Evolutionary conservation across 768 basidiomycete genomes (phyloP), one percentile per base, ranked within the genome.

Genomic region (Rhodotorula diobovata): DNA sequence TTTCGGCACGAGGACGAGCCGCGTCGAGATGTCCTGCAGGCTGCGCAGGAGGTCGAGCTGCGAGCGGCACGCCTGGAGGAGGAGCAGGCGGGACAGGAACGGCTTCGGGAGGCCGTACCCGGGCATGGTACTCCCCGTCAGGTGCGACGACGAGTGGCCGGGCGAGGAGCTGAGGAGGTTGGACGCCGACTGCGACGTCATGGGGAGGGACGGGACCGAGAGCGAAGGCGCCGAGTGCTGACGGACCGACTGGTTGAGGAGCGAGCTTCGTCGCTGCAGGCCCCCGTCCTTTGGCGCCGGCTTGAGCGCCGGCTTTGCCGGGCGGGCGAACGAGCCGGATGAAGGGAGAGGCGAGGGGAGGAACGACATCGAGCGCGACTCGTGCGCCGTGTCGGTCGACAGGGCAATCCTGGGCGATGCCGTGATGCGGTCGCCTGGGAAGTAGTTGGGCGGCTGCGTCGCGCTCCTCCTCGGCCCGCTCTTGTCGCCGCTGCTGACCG

Each of bases 11-110:
- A 96, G 88, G 60, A 99, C 82, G 48, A 99, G 84, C 61, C 91
- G 86, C 78, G 95, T 95, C 75, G 89, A 92, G 76, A 99, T 94
- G 78, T 88, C 90, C 80, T 98, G 95, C 59, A 99, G 85, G 84
- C 83, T 56, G 81, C 79, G 76, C 81, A 84, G 21, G 81, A 73
- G 61, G 81, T 81, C 77, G 58, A 76, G 69, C 55, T 75, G 54
- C 80, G 71, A 51, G 63, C 76, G 30, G 78, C 71, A 71, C 11
- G 78, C 69, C 53, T 73, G 72, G 25, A 76, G 61, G 48, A 73
- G 61, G 37, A 78, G 57, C 30, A 77, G 66, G 28, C 74, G 65
- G 15, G 72, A 68, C 58, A 76, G 62, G 71, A 75, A 70, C 70
- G 35, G 78, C 79, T 71, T 75, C 43, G 62, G 84, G 81, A 32